Evolutionary conservation across 495 filamentous ascomycete species (phyloP), one percentile per base, ranked within the genome.

Genomic region (Astrocystis sublimbata): DNA sequence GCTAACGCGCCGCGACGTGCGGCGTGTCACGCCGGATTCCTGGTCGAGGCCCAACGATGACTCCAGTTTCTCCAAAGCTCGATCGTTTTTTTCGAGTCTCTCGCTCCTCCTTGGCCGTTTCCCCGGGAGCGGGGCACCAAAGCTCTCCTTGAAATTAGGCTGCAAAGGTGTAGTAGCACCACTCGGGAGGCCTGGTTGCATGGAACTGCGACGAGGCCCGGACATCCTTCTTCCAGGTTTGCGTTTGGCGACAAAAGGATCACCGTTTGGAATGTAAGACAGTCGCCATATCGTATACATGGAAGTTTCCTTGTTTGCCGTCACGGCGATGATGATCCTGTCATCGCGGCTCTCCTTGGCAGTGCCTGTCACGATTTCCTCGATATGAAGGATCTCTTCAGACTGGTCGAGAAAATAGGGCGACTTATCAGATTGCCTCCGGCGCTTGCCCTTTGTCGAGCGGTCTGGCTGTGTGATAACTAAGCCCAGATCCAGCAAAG

Each of bases 1-100:
- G 73, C 94, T 98, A 21, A 98, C 92, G 30, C 94, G 83, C 31
- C 94, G 83, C 12, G 92, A 94, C 42, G 91, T 86, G 72, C 90
- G 87, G 21, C 85, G 79, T 4, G 87, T 86, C 17, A 85, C 85
- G 30, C 85, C 82, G 17, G 69, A 65, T 41, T 73, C 71, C 33
- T 73, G 68, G 53, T 94, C 92, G 24, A 91, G 87, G 55, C 92
- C 91, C 19, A 98, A 75, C 4, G 90, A 85, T 10, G 88, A 86
- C 5, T 77, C 78, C n/a, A 77, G 70, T 30, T 70, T 68, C 47
- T 80, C 78, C 4, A 81, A 58, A 3, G 84, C 86, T 56, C 93
- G 82, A 49, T 89, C 85, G 62, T 86, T 75, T 53, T 76, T 75
- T 21, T 76, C 75, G 17, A 74, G 41, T 43, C 67, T 70, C 41